phyloP scores from a whole-genome alignment of 345 rosid species.

The Microthlaspi erraticum region DNA sequence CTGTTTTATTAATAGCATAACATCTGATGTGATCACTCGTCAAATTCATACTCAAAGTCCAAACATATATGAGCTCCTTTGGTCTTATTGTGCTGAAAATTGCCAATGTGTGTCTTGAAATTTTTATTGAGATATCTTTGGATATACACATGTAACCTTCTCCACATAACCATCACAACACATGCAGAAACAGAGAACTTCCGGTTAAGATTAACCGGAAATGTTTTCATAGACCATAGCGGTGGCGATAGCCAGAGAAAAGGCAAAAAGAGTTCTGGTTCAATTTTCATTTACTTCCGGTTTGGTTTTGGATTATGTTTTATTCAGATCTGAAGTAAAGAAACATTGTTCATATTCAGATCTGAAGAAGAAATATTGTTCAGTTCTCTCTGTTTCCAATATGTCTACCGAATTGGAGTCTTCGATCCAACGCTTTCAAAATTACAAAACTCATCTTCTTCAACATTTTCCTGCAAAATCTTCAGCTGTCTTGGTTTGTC shows the following conservation, averaged over 20 bases:
- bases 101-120: constrained; percentile 22
- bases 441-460: constrained; percentile 19
- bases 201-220: constrained; percentile 19
- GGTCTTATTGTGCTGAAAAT: constrained; percentile 36
- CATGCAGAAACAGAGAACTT: constrained; percentile 21
- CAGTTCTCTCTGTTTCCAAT: constrained; percentile 15
- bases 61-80: constrained; percentile 18
- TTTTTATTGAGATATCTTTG: not conserved
- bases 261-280: too few species aligned
- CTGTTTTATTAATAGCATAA: too few species aligned
- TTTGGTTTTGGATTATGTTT: too few species aligned
- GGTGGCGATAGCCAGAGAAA: constrained; percentile 19
- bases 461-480: constrained; percentile 32
- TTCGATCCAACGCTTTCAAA: constrained; percentile 31
- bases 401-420: constrained; percentile 28
- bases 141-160: constrained; percentile 35
- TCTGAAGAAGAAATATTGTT: too few species aligned
- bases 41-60: not conserved
- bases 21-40: not conserved
- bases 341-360: too few species aligned
- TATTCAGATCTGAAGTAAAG: too few species aligned
- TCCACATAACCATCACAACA: constrained; percentile 20
- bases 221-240: constrained; percentile 34
- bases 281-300: too few species aligned
- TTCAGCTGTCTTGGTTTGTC: constrained; percentile 60